These are phyloP conservation scores for Stachybotrys chlorohalonatus DNA, from an alignment of 2,329 filamentous ascomycete species.

Conservation along the genomic window DNA sequence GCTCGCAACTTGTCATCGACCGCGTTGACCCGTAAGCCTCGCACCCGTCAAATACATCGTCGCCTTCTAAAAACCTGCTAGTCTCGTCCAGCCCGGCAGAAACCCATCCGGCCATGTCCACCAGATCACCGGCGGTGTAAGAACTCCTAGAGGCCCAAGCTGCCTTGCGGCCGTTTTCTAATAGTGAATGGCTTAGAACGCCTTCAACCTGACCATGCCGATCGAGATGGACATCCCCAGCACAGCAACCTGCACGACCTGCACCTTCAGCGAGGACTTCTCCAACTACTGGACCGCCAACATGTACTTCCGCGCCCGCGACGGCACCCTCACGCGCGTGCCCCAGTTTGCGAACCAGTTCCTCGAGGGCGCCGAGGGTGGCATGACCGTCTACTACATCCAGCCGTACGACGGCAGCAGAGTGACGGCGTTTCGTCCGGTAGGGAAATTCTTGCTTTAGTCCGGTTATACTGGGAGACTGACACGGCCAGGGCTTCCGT, in stretches of 20 bases:
- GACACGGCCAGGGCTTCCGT: background rate
- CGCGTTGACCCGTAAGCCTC: background rate
- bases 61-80: background rate
- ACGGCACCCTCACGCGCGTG: conserved; percentile 6
- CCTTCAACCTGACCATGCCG: background rate
- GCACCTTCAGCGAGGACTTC: conserved; percentile 6
- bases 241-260: conserved; percentile 5
- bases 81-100: background rate
- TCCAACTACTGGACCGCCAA: conserved; percentile 9
- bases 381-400: background rate
- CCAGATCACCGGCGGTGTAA: conserved; percentile 1
- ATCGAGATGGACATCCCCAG: background rate
- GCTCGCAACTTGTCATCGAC: background rate
- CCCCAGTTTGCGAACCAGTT: conserved; percentile 4
- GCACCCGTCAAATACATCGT: background rate
- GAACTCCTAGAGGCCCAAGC: background rate
- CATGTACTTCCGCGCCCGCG: conserved; percentile 5
- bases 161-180: too few relatives aligned
- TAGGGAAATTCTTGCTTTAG: background rate
- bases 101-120: background rate
- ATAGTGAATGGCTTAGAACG: background rate
- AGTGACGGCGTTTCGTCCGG: background rate
- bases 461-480: background rate
- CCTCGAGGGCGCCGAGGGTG: background rate
- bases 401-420: background rate